A percentile compares a stretch with the other conserved stretches of the same genome.
Evolutionary conservation across 495 filamentous ascomycete genomes (phyloP).

Genomic region (Penicillium turbatum): DNA sequence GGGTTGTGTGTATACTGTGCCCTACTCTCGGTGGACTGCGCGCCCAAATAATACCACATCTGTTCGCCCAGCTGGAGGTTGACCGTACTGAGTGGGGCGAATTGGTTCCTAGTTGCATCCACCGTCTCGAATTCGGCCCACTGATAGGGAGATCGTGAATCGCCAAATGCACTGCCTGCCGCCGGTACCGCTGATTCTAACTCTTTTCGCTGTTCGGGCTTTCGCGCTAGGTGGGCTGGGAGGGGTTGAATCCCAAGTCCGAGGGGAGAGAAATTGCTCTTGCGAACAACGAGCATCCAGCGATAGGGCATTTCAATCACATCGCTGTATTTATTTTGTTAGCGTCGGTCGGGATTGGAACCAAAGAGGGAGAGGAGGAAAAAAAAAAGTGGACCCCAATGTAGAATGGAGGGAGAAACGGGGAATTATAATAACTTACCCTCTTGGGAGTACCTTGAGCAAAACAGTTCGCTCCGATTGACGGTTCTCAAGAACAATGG

Average conservation of each 20-base stretch:
- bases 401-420: slow-evolving; percentile 7
- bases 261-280: slow-evolving; percentile 47
- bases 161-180: slow-evolving; percentile 55
- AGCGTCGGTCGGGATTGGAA: slow-evolving; percentile 7
- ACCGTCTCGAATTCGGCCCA: slow-evolving; percentile 81
- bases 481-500: slow-evolving; percentile 81
- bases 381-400: slow-evolving; percentile 14
- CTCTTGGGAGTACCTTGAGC: slow-evolving; percentile 80
- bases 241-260: slow-evolving; percentile 55
- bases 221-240: slow-evolving; percentile 52
- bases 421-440: slow-evolving; percentile 55
- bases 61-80: slow-evolving; percentile 65
- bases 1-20: slow-evolving; percentile 88
- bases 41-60: slow-evolving; percentile 87
- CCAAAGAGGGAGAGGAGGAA: slow-evolving; percentile 1
- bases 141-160: slow-evolving; percentile 52
- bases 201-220: slow-evolving; percentile 43
- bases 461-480: slow-evolving; percentile 59
- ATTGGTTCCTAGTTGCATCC: slow-evolving; percentile 38
- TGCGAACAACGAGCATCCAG: slow-evolving; percentile 52
- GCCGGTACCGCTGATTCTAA: slow-evolving; percentile 49
- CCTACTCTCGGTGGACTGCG: slow-evolving; percentile 83
- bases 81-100: slow-evolving; percentile 53
- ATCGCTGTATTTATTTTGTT: slow-evolving; percentile 32
- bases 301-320: slow-evolving; percentile 52